phyloP scores from a whole-genome alignment of 352 stramenopile species.

The Globisporangium middletonii region DNA sequence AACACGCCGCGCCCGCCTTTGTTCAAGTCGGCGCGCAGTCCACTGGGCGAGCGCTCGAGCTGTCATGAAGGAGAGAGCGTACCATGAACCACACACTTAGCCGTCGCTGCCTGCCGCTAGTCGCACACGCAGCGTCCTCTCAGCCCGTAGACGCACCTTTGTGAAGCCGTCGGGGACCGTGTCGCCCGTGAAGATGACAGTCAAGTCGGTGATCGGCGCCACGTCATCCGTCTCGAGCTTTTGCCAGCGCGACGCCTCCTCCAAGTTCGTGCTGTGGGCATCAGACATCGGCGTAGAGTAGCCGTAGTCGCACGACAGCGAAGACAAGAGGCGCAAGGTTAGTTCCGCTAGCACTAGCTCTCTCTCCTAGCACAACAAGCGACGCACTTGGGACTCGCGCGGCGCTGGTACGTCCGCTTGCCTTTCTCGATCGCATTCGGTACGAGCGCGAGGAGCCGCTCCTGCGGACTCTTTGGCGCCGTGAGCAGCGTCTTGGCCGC shows the following conservation, averaged over 20 bases:
- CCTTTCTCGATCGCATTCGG: slow-evolving; percentile 43
- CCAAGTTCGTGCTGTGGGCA: not conserved
- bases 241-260: slow-evolving; percentile 37
- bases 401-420: slow-evolving; percentile 30
- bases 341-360: no score
- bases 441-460: slow-evolving; percentile 36
- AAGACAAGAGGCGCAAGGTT: not conserved
- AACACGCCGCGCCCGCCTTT: slow-evolving; percentile 75
- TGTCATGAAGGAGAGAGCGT: slow-evolving; percentile 10
- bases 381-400: slow-evolving; percentile 22
- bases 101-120: no score
- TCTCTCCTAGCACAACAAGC: not conserved
- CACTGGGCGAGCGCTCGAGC: slow-evolving; percentile 70
- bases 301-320: not conserved
- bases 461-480: slow-evolving; percentile 49
- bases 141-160: slow-evolving; percentile 33
- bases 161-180: slow-evolving; percentile 57
- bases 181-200: slow-evolving; percentile 76
- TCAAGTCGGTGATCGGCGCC: slow-evolving; percentile 57
- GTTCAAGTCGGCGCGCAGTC: slow-evolving; percentile 73
- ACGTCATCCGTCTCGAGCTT: slow-evolving; percentile 33
- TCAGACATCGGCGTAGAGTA: not conserved
- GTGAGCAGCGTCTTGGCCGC: slow-evolving; percentile 10
- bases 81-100: not conserved
- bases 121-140: not conserved